A percentile compares a stretch with the other conserved stretches of the same genome.
These are phyloP conservation scores for Oryza officinalis DNA, from an alignment of 176 grass and related monocot genomes.

Conservation along the genomic window DNA sequence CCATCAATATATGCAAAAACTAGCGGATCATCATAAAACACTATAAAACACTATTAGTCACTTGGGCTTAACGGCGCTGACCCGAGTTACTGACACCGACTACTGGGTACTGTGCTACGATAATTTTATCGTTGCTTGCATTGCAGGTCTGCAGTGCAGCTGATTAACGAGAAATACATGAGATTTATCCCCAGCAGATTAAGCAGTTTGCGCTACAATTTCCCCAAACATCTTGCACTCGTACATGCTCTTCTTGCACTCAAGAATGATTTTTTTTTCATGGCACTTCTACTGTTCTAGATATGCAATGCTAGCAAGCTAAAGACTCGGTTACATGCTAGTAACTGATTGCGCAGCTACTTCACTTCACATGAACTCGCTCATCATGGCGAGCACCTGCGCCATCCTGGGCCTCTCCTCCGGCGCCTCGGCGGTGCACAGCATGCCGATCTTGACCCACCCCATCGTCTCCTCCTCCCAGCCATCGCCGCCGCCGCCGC, in stretches of 20 bases:
- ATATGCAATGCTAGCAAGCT: not conserved
- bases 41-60: no score
- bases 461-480: conserved; percentile 50
- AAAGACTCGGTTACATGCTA: not conserved
- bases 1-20: no score
- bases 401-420: conserved; percentile 61
- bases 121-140: not conserved
- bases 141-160: not conserved
- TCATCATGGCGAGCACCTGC: conserved; percentile 66
- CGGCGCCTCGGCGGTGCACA: conserved; percentile 64
- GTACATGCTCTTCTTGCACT: not conserved
- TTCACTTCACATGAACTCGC: conserved; percentile 53
- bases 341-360: not conserved
- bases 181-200: not conserved
- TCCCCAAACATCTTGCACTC: not conserved
- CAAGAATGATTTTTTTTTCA: not conserved
- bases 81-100: no score
- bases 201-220: not conserved
- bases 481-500: conserved; percentile 18
- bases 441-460: conserved; percentile 68
- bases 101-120: no score
- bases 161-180: not conserved
- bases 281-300: not conserved
- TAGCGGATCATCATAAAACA: no score
- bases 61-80: no score